These are phyloP conservation scores for Pholiota conissans DNA, from an alignment of 768 basidiomycete species.

Conservation along the genomic window DNA sequence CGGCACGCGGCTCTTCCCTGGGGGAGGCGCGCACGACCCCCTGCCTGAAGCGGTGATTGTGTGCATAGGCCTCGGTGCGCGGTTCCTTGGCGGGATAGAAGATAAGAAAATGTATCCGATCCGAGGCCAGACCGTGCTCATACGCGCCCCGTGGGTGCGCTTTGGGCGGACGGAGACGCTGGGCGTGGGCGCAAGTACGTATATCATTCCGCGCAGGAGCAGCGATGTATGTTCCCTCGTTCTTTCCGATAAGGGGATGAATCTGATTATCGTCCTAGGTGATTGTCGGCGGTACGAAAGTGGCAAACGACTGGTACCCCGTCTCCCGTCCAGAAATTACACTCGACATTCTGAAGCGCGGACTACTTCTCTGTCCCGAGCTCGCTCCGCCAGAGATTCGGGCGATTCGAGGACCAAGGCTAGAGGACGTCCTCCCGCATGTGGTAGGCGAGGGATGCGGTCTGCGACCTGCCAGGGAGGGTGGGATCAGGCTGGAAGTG, in stretches of 20 bases:
- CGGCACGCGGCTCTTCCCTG: constrained; percentile 40
- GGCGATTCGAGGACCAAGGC: constrained; percentile 40
- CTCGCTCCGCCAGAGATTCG: constrained; percentile 57
- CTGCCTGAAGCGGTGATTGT: constrained; percentile 61
- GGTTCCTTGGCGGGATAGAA: constrained; percentile 77
- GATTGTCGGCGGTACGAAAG: constrained; percentile 64
- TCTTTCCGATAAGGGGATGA: no score
- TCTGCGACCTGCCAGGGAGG: constrained; percentile 64
- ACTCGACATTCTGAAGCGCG: constrained; percentile 53
- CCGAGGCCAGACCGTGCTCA: constrained; percentile 80
- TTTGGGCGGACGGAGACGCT: constrained; percentile 49
- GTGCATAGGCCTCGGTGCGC: constrained; percentile 74
- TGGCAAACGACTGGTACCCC: constrained; percentile 68
- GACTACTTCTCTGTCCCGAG: constrained; percentile 53
- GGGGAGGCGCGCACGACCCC: constrained; percentile 16
- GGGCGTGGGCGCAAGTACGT: constrained; percentile 45
- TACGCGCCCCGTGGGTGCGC: constrained; percentile 68
- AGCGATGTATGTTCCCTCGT: constrained; percentile 42
- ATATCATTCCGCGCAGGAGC: constrained; percentile 62
- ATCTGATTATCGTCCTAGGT: no score
- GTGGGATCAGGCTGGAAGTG: constrained; percentile 56
- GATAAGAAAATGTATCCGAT: constrained; percentile 75
- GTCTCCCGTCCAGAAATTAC: constrained; percentile 63
- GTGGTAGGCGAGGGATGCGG: constrained; percentile 58
- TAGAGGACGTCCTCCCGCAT: constrained; percentile 49